Evolutionary conservation across 352 stramenopile species (phyloP).

Genomic region (Globisporangium uncinulatum): DNA sequence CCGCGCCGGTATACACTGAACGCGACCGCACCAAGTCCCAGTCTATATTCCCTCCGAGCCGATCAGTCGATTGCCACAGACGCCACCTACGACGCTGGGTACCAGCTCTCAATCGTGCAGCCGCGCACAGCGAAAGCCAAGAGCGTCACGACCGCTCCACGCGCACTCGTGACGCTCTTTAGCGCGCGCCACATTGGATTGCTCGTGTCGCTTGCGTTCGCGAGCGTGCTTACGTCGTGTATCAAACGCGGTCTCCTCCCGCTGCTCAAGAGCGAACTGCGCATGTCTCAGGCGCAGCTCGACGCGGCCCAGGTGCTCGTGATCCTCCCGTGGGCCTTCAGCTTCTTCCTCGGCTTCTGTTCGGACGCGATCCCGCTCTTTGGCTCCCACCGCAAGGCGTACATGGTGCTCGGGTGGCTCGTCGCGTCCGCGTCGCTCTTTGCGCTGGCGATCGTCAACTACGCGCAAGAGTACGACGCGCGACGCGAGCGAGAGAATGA

Average conservation of each 20-base stretch:
- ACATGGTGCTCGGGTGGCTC: conserved; percentile 47
- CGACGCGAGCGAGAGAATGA: conserved; percentile 15
- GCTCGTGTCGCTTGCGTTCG: conserved; percentile 31
- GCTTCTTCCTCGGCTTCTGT: conserved; percentile 42
- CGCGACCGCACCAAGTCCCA: background rate
- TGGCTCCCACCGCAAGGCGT: conserved; percentile 40
- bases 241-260: conserved; percentile 33
- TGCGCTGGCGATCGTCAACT: conserved; percentile 45
- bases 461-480: conserved; percentile 38
- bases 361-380: conserved; percentile 45
- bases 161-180: conserved; percentile 11
- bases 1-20: background rate
- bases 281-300: conserved; percentile 24
- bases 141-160: background rate
- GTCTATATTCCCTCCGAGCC: background rate
- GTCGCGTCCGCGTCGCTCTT: conserved; percentile 41
- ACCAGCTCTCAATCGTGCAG: background rate
- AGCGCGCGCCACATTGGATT: conserved; percentile 22
- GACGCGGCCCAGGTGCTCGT: conserved; percentile 31
- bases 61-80: background rate
- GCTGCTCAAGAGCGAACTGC: conserved; percentile 34
- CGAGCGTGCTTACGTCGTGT: conserved; percentile 26
- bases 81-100: background rate
- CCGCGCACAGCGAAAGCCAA: conserved; percentile 1
- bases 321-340: conserved; percentile 42